These are phyloP conservation scores for Deinandra increscens DNA, from an alignment of 129 eudicot species.

Conservation along the genomic window DNA sequence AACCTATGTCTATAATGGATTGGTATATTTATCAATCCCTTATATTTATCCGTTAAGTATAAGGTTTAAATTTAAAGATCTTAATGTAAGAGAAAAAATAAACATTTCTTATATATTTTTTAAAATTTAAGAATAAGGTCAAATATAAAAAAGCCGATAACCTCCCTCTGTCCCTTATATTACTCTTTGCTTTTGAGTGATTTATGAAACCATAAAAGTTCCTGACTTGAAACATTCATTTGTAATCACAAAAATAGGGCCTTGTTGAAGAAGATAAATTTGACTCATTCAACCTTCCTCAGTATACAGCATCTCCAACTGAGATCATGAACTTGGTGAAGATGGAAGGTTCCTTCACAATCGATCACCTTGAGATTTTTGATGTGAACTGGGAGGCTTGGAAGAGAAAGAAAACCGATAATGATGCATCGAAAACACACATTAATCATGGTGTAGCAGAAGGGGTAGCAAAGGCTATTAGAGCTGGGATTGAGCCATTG, in stretches of 20 bases:
- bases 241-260: conserved; percentile 21
- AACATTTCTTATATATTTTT: too few species aligned
- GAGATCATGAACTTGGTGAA: conserved; percentile 38
- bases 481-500: conserved; percentile 46
- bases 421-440: neutral
- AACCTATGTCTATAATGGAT: too few species aligned
- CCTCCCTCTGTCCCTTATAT: too few species aligned
- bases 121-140: too few species aligned
- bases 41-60: too few species aligned
- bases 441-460: conserved; percentile 22
- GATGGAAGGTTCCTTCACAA: conserved; percentile 39
- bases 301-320: conserved; percentile 26
- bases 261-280: conserved; percentile 34
- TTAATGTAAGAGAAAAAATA: too few species aligned
- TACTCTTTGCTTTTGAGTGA: too few species aligned
- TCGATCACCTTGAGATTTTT: conserved; percentile 30
- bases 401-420: conserved; percentile 3
- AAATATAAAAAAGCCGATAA: too few species aligned
- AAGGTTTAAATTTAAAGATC: too few species aligned
- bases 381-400: conserved; percentile 38
- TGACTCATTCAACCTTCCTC: conserved; percentile 41
- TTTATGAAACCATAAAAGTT: too few species aligned
- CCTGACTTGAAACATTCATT: neutral
- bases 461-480: conserved; percentile 38
- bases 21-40: too few species aligned